Base-by-base conservation (phyloP, 2,329 filamentous ascomycete species). In the Diaporthe caulivora region DNA sequence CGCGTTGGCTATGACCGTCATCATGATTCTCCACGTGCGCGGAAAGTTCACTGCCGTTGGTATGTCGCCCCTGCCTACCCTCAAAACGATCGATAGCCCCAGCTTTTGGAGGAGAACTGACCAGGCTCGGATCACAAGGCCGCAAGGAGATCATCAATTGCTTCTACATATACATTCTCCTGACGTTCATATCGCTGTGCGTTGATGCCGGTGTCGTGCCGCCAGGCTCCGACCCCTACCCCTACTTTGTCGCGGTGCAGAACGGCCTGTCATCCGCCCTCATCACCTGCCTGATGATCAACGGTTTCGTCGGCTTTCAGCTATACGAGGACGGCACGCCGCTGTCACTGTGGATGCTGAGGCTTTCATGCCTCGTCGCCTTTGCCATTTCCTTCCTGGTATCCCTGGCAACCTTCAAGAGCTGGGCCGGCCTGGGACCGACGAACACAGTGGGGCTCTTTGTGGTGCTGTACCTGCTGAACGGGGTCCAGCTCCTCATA, bases 1-100 rank as follows among this genome's bases (percentile, higher is more conserved):
- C 72, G 94, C 96, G 18, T 87, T 99, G 74, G 87, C 92, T 78
- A 98, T 99, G 96, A 97, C 95, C 5, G 93, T 96, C 11, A 93
- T 98, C 80, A 99, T 99, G 97, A 95, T 99, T 75, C 88, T 99
- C 76, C 97, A 99, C 83, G 94, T 99, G 76, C 91, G 97, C 79
- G 96, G 94, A 79, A 99, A 99, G 85, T 99, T 99, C 83, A 99
- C 97, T 29, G 97, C 97, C 79, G 97, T 99, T 78, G 96, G 94
- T 96, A 89, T 74, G 93, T 84, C 42, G 6, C 37, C 42, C 9
- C 31, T 3, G 6, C 37, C 37, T 10, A 40, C 37, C 37, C 44
- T 9, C 21, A 11, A 5, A 21, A 60, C 29, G 15, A 9, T 44
- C 2, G 42, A 26, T 26, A 34, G 8, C 13, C 42, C 47, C 11